Evolutionary conservation across 257 asterid species (phyloP).

Genomic region (Capsicum baccatum): DNA sequence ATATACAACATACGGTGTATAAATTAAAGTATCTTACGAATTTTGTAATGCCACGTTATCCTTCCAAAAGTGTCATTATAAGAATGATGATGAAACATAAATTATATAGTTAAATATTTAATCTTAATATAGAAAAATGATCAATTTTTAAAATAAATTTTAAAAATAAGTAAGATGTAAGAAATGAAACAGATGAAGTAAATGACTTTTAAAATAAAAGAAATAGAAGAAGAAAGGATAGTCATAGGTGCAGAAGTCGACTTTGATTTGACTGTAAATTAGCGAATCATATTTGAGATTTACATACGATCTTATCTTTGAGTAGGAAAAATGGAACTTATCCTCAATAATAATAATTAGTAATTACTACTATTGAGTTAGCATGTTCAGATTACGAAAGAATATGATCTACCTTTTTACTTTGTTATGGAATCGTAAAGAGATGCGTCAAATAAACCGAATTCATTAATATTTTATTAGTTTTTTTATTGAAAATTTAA

Average conservation of each 20-base stretch:
- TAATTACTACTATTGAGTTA: background rate
- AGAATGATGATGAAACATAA: background rate
- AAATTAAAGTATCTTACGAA: background rate
- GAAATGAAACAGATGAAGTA: background rate
- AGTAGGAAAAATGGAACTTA: background rate
- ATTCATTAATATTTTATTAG: no score
- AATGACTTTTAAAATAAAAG: no score
- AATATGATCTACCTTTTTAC: background rate
- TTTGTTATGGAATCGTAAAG: background rate
- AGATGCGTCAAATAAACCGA: background rate
- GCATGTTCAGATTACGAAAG: background rate
- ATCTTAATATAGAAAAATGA: background rate
- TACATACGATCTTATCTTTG: background rate
- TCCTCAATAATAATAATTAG: background rate
- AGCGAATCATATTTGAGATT: background rate
- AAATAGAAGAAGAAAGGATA: background rate
- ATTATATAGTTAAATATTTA: background rate
- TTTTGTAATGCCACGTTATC: background rate
- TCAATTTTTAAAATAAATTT: background rate
- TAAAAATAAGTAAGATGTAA: background rate
- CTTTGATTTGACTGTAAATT: background rate
- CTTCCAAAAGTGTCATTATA: background rate
- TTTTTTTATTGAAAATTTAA: no score
- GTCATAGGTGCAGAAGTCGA: background rate
- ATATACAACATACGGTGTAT: no score